These are phyloP conservation scores for Citrus reticulata DNA, from an alignment of 345 rosid species.

Conservation along the genomic window DNA sequence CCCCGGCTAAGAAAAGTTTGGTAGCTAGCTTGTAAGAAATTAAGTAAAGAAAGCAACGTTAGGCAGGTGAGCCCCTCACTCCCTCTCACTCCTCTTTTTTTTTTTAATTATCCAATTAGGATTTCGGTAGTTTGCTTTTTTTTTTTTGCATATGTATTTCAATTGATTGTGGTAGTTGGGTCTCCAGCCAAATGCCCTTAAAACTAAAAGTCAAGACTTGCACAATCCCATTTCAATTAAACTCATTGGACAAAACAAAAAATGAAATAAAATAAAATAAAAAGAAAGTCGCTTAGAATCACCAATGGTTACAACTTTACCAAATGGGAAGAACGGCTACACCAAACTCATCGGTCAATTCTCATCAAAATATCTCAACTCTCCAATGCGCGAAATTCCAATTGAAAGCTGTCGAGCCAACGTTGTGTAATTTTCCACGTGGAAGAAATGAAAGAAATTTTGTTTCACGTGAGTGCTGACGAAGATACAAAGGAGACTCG, in stretches of 20 bases:
- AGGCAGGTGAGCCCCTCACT: background rate
- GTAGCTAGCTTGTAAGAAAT: background rate
- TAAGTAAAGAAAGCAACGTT: background rate
- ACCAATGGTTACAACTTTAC: no score
- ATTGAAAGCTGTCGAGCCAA: no score
- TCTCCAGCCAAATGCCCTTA: slow-evolving; percentile 16
- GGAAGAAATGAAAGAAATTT: no score
- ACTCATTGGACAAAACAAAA: background rate
- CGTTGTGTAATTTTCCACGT: no score
- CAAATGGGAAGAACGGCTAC: no score
- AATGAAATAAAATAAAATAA: no score
- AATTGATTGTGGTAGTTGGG: background rate
- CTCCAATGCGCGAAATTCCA: no score
- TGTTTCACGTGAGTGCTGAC: no score
- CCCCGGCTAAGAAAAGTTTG: background rate
- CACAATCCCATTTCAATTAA: background rate
- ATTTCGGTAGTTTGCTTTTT: background rate
- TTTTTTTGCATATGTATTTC: background rate
- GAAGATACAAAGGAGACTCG: no score
- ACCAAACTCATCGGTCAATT: no score
- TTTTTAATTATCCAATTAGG: background rate
- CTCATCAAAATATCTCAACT: no score
- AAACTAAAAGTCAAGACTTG: slow-evolving; percentile 9
- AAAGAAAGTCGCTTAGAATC: no score
- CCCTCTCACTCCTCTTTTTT: background rate